Base-by-base conservation (phyloP, 2,329 filamentous ascomycete species). In the Ceratocystiopsis brevicomis region DNA sequence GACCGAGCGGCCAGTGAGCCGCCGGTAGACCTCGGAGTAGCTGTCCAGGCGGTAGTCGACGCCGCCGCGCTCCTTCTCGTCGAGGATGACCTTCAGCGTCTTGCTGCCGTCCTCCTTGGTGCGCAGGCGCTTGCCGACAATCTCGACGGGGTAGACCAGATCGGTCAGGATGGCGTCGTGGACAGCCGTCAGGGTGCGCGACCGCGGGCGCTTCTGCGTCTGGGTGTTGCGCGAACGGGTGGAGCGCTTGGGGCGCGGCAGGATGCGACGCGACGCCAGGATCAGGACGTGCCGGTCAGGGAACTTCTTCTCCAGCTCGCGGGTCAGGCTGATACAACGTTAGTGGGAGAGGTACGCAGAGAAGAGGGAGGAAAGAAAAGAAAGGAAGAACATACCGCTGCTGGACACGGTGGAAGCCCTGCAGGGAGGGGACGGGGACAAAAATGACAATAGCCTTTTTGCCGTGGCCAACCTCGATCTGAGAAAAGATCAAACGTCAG, bases 251-350 rank as follows among this genome's bases (percentile, higher is more conserved):
- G 90, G 90, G 67, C 87, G 86, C 66, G 90, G 88, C 51, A 98
- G 78, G 61, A 98, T 98, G 69, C 90, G 90, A 77, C 90, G 90
- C 62, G 88, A 92, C 59, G 90, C 90, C 59, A 98, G 81, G 78
- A 98, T 86, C 67, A 98, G 76, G 67, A 98, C 90, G 70, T 98
- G 90, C 70, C 90, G 90, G 78, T 98, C 90, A 54, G 90, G 96
- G 85, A 98, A 98, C 76, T 98, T 98, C 86, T 98, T 98, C 82
- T 98, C 90, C 64, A 98, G 87, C 78, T 98, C 90, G 71, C 90
- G 90, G 69, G 90, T 98, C 64, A 98, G 80, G 65, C 88, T 96
- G 17, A 4, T 17, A 44, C 19, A 6, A 17, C 2, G 10, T 14
- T 14, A 17, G 18, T 18, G 6, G 21, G 6, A 10, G 2, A 2